Conservation (phyloP, 345 rosid species). For the Brassica juncea region DNA sequence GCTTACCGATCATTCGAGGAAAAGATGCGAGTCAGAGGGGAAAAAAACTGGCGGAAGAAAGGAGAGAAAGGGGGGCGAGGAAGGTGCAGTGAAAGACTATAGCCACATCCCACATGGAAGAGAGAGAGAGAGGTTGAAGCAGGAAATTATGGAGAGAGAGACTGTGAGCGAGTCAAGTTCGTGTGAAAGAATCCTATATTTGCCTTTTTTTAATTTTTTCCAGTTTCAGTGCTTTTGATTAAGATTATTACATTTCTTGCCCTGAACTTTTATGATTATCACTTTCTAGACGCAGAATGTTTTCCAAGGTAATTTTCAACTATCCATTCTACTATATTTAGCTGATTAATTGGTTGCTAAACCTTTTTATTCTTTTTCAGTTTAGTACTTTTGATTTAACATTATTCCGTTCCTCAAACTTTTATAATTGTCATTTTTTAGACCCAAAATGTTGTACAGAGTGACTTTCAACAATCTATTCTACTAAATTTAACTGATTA, state of each 20-base stretch:
- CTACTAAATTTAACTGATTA: too few species aligned
- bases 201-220: slow-evolving; percentile 11
- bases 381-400: too few species aligned
- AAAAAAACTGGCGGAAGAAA: slow-evolving; percentile 27
- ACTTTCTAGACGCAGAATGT: background rate
- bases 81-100: slow-evolving; percentile 41
- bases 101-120: slow-evolving; percentile 43
- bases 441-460: too few species aligned
- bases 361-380: too few species aligned
- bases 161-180: slow-evolving; percentile 30
- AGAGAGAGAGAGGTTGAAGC: slow-evolving; percentile 21
- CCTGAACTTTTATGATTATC: slow-evolving; percentile 1
- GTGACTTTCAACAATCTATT: too few species aligned
- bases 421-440: too few species aligned
- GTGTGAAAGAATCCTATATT: slow-evolving; percentile 37
- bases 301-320: background rate
- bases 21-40: slow-evolving; percentile 39
- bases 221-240: slow-evolving; percentile 12
- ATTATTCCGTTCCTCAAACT: too few species aligned
- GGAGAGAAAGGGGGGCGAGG: slow-evolving; percentile 37
- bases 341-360: background rate
- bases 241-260: background rate
- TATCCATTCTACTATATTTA: background rate
- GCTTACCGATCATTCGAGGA: slow-evolving; percentile 62
- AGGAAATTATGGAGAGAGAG: slow-evolving; percentile 22